Conservation (phyloP, 805 yeast species). For the Kodamaea fukazawae region DNA sequence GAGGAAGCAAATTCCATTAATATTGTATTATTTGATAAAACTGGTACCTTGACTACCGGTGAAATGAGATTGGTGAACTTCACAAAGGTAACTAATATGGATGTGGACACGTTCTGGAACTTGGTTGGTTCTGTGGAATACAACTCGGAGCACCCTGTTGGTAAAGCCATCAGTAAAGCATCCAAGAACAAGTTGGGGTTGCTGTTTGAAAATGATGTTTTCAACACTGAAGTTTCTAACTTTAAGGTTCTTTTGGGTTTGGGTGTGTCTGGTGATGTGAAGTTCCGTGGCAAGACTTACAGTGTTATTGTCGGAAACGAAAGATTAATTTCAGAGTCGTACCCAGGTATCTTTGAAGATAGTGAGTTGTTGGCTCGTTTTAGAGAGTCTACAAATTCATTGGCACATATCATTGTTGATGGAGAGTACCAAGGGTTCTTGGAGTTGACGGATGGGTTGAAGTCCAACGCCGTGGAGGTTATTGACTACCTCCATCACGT, state of each 20-base stretch:
- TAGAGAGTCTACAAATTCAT: slow-evolving; percentile 36
- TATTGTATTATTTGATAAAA: slow-evolving; percentile 83
- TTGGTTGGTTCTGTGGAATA: slow-evolving; percentile 59
- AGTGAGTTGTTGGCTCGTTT: slow-evolving; percentile 13
- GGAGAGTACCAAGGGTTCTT: slow-evolving; percentile 60
- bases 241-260: slow-evolving; percentile 42
- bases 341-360: slow-evolving; percentile 10
- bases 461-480: slow-evolving; percentile 61
- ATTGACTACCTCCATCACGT: slow-evolving; percentile 49
- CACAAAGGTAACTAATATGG: slow-evolving; percentile 26
- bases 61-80: slow-evolving; percentile 49
- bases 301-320: slow-evolving; percentile 53
- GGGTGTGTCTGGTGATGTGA: slow-evolving; percentile 44
- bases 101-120: slow-evolving; percentile 45
- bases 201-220: slow-evolving; percentile 31
- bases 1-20: slow-evolving; percentile 67
- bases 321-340: slow-evolving; percentile 34
- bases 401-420: slow-evolving; percentile 59
- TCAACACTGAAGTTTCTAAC: slow-evolving; percentile 28
- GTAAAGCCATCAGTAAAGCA: slow-evolving; percentile 57
- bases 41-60: slow-evolving; percentile 93
- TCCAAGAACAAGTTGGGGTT: slow-evolving; percentile 26
- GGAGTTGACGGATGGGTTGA: slow-evolving; percentile 65
- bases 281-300: slow-evolving; percentile 24
- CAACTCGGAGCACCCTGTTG: slow-evolving; percentile 86